phyloP scores from a whole-genome alignment of 2,329 filamentous ascomycete species.

The Aspergillus flavus region DNA sequence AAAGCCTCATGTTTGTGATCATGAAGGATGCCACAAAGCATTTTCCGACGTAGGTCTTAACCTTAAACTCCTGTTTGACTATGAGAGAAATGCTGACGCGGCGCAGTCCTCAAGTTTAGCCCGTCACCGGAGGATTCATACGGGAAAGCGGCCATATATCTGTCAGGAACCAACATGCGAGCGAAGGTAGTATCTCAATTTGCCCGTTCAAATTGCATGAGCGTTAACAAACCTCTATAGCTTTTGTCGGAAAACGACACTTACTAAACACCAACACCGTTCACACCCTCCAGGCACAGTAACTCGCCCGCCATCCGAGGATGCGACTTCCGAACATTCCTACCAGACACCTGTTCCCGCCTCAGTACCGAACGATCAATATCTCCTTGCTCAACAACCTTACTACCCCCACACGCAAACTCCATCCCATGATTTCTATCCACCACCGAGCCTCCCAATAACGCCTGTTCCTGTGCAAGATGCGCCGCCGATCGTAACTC shows the following conservation, averaged over 20 bases:
- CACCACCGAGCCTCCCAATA: constrained; percentile 36
- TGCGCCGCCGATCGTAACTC: constrained; percentile 32
- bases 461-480: constrained; percentile 34
- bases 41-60: constrained; percentile 45
- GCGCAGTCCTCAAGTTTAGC: constrained; percentile 43
- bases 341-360: constrained; percentile 35
- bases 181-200: constrained; percentile 32
- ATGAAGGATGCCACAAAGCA: constrained; percentile 46
- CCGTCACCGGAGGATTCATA: constrained; percentile 44
- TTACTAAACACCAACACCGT: constrained; percentile 45
- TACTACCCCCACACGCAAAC: constrained; percentile 38
- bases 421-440: constrained; percentile 41
- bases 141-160: constrained; percentile 44
- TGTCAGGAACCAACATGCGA: constrained; percentile 45
- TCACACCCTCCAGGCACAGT: constrained; percentile 39
- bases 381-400: constrained; percentile 39
- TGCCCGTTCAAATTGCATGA: not conserved
- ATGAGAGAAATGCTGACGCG: constrained; percentile 11
- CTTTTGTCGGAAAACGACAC: constrained; percentile 45
- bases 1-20: constrained; percentile 48
- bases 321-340: constrained; percentile 39
- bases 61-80: not conserved
- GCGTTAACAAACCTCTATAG: constrained; percentile 21
- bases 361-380: constrained; percentile 37
- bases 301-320: constrained; percentile 40